Base-by-base conservation (phyloP, 805 yeast species). In the Saccharomycopsis selenospora region DNA sequence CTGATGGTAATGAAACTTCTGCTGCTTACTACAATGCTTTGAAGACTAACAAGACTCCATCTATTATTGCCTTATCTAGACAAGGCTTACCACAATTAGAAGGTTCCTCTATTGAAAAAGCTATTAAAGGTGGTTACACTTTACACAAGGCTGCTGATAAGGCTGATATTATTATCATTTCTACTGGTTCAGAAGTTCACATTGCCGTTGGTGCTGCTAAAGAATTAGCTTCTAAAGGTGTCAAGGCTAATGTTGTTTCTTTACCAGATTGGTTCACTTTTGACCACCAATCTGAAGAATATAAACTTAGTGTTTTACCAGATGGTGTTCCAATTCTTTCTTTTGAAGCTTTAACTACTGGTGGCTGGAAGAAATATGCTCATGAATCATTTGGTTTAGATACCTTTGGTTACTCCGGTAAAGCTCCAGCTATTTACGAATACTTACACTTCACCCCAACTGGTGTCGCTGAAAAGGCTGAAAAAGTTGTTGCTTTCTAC, bases 391-490 rank as follows among this genome's bases (percentile, higher is more conserved):
- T 91, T 62, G 96, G 97, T 71, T 76, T 93, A 64, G 80, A 88
- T 79, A 80, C 87, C 73, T 93, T 93, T 66, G 99, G 99, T 78
- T 93, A 90, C 54, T 89, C 97, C 53, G 99, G 95, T 67, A 85
- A 86, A 67, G 93, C 83, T 64, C 69, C 71, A 51, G 87, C 85
- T 55, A 77, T 91, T 54, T 93, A 81, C 82, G 79, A 86, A 70
- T 72, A 63, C 73, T 86, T 91, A 60, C 96, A 78, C 58, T 93
- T 93, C 76, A 89, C 95, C 49, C 83, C 91, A 55, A 96, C 87
- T 67, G 96, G 95, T 58, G 75, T 93, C 67, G 91, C 95, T 61
- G 73, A 78, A 61, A 87, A 90, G 71, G 97, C 89, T 57, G 69
- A 72, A 58, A 80, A 82, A 74, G 82, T 90, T 55, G 71, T 85